Evolutionary conservation across 169 alveolate species (phyloP).

Genomic region (Eimeria sp.): DNA sequence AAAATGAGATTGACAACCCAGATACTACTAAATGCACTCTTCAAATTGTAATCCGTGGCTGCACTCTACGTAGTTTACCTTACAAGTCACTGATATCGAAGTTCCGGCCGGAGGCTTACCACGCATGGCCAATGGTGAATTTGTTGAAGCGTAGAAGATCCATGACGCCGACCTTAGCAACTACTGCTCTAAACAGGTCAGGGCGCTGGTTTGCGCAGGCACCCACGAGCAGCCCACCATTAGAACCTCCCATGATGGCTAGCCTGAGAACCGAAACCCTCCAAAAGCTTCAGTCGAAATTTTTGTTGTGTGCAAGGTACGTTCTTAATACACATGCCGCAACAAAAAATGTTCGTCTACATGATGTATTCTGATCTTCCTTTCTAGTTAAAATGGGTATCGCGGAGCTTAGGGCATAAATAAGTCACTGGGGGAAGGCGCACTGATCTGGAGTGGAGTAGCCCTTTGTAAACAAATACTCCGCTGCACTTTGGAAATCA

Average conservation of each 20-base stretch:
- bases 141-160: constrained; percentile 79
- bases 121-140: constrained; percentile 79
- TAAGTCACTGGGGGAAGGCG: neutral
- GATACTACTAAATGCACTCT: neutral
- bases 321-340: neutral
- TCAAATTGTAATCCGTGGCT: neutral
- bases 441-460: constrained; percentile 49
- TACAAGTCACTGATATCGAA: neutral
- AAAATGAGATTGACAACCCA: neutral
- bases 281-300: neutral
- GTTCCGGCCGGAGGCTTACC: constrained; percentile 22
- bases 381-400: neutral
- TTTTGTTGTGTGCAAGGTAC: neutral
- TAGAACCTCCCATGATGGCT: constrained; percentile 80
- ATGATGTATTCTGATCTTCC: neutral
- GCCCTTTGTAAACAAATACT: constrained; percentile 16
- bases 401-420: neutral
- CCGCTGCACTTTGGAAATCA: constrained; percentile 78
- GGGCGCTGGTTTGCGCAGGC: constrained; percentile 83
- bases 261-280: constrained; percentile 35
- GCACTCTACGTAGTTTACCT: neutral
- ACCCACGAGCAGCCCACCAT: constrained; percentile 79
- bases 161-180: constrained; percentile 77
- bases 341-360: neutral
- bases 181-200: constrained; percentile 57